Percentiles rank a stretch among this genome's conserved stretches.
phyloP scores from a whole-genome alignment of 495 filamentous ascomycete species.

The Penicillium silybi region DNA sequence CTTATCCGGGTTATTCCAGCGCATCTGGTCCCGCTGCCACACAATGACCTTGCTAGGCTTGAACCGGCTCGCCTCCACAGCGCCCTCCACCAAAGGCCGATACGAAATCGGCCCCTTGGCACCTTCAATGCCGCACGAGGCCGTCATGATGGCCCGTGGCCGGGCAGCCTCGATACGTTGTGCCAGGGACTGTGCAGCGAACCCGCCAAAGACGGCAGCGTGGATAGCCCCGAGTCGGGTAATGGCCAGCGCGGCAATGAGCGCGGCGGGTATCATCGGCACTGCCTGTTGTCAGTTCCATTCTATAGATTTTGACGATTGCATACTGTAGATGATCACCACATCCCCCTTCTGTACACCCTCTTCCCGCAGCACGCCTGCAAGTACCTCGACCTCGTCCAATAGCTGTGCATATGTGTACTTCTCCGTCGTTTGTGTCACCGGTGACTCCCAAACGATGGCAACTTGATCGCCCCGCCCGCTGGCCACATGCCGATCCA shows the following conservation, averaged over 20 bases:
- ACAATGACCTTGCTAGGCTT: slow-evolving; percentile 67
- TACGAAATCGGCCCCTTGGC: slow-evolving; percentile 71
- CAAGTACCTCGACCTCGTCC: slow-evolving; percentile 78
- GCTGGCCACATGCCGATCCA: slow-evolving; percentile 78
- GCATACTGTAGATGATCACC: slow-evolving; percentile 86
- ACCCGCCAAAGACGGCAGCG: slow-evolving; percentile 89
- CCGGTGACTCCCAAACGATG: slow-evolving; percentile 85
- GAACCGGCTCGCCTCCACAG: slow-evolving; percentile 52
- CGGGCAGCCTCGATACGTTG: slow-evolving; percentile 83
- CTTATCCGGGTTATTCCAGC: slow-evolving; percentile 65
- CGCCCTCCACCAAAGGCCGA: slow-evolving; percentile 66
- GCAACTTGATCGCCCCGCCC: slow-evolving; percentile 70
- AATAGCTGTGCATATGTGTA: slow-evolving; percentile 73
- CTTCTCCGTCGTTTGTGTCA: slow-evolving; percentile 67
- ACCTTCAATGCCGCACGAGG: slow-evolving; percentile 90
- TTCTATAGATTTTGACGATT: neutral
- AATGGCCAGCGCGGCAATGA: slow-evolving; percentile 80
- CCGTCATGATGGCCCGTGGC: slow-evolving; percentile 75
- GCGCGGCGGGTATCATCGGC: slow-evolving; percentile 91
- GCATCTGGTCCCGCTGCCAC: slow-evolving; percentile 73
- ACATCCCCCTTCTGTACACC: slow-evolving; percentile 84
- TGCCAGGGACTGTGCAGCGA: slow-evolving; percentile 74
- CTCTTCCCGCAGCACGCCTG: slow-evolving; percentile 77
- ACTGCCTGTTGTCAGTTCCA: slow-evolving; percentile 44
- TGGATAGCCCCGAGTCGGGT: slow-evolving; percentile 83